A percentile compares a stretch with the other conserved stretches of the same genome.
Evolutionary conservation across 345 rosid species (phyloP).

Genomic region (Acer yangbiense): DNA sequence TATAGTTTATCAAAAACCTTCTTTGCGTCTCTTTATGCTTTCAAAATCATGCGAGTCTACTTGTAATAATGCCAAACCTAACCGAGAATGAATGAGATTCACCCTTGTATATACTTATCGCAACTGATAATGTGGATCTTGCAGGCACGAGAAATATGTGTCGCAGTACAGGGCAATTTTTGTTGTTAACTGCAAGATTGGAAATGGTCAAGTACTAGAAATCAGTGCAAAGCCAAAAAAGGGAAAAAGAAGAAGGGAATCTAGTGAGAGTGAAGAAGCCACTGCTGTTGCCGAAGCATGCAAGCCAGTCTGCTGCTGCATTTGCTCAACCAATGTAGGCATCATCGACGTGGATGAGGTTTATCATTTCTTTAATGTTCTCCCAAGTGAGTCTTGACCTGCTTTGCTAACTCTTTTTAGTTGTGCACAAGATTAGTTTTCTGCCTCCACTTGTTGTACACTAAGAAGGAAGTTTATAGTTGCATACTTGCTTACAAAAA

Average conservation of each 20-base stretch:
- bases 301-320: slow-evolving; percentile 56
- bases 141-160: slow-evolving; percentile 74
- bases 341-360: slow-evolving; percentile 69
- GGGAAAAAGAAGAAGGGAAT: slow-evolving; percentile 51
- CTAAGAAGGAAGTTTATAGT: not conserved
- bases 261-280: slow-evolving; percentile 29
- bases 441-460: not conserved
- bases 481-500: too few species aligned
- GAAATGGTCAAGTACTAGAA: slow-evolving; percentile 26
- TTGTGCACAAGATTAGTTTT: not conserved
- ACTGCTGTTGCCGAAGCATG: slow-evolving; percentile 24
- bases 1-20: too few species aligned
- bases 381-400: slow-evolving; percentile 70
- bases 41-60: too few species aligned
- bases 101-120: not conserved
- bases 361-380: slow-evolving; percentile 76
- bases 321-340: slow-evolving; percentile 69
- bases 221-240: slow-evolving; percentile 24
- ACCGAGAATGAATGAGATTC: too few species aligned
- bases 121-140: slow-evolving; percentile 16
- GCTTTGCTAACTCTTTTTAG: not conserved
- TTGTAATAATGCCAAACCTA: too few species aligned
- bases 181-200: slow-evolving; percentile 64
- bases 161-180: slow-evolving; percentile 83
- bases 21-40: too few species aligned